Evolutionary conservation across 805 yeast genomes (phyloP).

Genomic region (Teunomyces tritomae): DNA sequence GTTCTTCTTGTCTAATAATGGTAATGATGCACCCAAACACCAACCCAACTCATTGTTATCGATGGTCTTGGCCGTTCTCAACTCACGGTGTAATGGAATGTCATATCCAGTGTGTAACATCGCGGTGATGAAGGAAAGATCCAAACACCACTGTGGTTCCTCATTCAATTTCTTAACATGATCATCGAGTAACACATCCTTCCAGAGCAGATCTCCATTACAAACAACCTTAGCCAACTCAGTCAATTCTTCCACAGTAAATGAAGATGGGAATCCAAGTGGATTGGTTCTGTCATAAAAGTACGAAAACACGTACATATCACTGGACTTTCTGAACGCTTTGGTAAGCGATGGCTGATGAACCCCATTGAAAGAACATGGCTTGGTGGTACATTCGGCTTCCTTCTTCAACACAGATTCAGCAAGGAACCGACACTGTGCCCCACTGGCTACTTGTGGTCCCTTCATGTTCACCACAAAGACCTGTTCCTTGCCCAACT

Average conservation of each 20-base stretch:
- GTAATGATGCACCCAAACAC: slow-evolving; percentile 98
- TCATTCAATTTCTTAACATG: slow-evolving; percentile 63
- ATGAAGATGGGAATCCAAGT: slow-evolving; percentile 89
- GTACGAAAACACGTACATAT: slow-evolving; percentile 87
- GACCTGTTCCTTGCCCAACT: slow-evolving; percentile 40
- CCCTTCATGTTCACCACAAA: slow-evolving; percentile 65
- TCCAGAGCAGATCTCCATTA: slow-evolving; percentile 76
- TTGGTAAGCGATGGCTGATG: slow-evolving; percentile 90
- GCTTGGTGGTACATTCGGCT: slow-evolving; percentile 63
- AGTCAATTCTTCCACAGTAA: slow-evolving; percentile 78
- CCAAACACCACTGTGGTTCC: slow-evolving; percentile 94
- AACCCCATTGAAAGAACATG: slow-evolving; percentile 96
- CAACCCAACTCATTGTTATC: slow-evolving; percentile 92
- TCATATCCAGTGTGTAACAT: slow-evolving; percentile 95
- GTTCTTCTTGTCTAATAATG: slow-evolving; percentile 63
- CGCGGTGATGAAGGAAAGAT: slow-evolving; percentile 85
- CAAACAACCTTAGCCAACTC: slow-evolving; percentile 85
- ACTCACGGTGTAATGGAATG: slow-evolving; percentile 84
- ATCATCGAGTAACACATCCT: slow-evolving; percentile 61
- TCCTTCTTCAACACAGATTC: slow-evolving; percentile 84
- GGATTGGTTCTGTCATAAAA: slow-evolving; percentile 95
- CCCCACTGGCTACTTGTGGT: slow-evolving; percentile 58
- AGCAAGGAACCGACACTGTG: slow-evolving; percentile 84
- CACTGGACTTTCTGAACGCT: slow-evolving; percentile 70
- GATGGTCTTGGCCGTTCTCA: slow-evolving; percentile 88